Base-by-base conservation (phyloP, 345 rosid species). In the Eutrema japonicum region DNA sequence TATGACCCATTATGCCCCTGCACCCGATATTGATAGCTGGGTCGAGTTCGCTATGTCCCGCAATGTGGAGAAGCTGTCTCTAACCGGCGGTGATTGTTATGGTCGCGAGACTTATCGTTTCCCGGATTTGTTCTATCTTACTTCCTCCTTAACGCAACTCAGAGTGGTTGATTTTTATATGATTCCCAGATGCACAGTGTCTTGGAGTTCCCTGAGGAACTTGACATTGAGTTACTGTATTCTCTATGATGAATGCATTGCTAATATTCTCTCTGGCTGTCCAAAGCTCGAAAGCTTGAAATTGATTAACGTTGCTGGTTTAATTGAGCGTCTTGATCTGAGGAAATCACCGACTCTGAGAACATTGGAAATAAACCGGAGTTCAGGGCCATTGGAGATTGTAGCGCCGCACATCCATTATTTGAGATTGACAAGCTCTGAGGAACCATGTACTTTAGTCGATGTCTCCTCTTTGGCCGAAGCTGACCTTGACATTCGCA, bases 391-490 rank as follows among this genome's bases (percentile, higher is more conserved):
- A 38, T 8, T 4, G 0, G 30, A 29, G 72, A 53, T 67, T 41
- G 11, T 67, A 30, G 72, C 72, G 4, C 72, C 72, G 10, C 41
- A 67, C 41, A 14, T 68, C 32, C 62, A 22, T 49, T 65, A 16
- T 11, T 18, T 65, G 57, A 65, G 18, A 6, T 18, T 65, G 70
- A 10, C 0, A 49, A 3, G 7, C 32, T 3, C 11, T 7, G 1
- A 0, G 0, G 4, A 2, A 54, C 18, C 11, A 7, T 68, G 32
- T 8, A 55, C 42, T 54, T 29, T 68, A 41, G 53, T 30, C 8
- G 63, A 43, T 10, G 63, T 53, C 11, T 42, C 72, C 7, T 68
- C 53, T 54, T 32, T 68, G 26, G 16, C 43, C 32, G 32, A 68
- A 42, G 72, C 72, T 30, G 4, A 6, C 11, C 14, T 68, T 40